Evolutionary conservation across 805 yeast genomes (phyloP), one percentile per base, ranked within the genome.

Genomic region (Lachancea meyersii): DNA sequence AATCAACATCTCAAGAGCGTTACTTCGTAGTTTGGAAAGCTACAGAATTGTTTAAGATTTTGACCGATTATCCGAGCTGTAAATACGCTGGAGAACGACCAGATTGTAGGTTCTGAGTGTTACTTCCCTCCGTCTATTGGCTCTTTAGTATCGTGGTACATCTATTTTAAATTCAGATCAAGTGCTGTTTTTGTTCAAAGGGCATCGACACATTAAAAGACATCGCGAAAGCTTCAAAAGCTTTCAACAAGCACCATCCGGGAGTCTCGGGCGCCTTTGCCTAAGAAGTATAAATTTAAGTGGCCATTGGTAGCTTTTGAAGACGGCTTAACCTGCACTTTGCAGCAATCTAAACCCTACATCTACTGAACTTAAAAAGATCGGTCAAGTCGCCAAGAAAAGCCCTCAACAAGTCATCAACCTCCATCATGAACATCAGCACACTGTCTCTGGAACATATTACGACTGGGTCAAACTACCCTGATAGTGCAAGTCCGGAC

Each of bases 401-500:
- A n/a, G n/a, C n/a, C n/a, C n/a, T n/a, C n/a, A n/a, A n/a, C n/a
- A n/a, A n/a, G n/a, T 26, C 13, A 13, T 23, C 14, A 6, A n/a
- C 16, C 6, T n/a, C 11, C 18, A 22, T 14, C 6, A 38, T 38
- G 41, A 23, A 38, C 24, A 14, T 22, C 5, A 23, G 35, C 14
- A 30, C 41, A 5, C 34, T 38, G 10, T 38, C 41, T 9, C 8
- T 22, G 20, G 35, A 21, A 14, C 20, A 30, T 20, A 4, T 13
- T 27, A 13, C 22, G 16, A 14, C 14, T 3, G 14, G 3, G 16
- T 27, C 23, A 17, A 9, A 13, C 17, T 24, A 36, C 5, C 20
- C 41, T 16, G 23, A 24, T 14, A 38, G 38, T 27, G 26, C 32
- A 10, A 34, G 39, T 21, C 28, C 38, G 17, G 43, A 40, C 27